phyloP scores from a whole-genome alignment of 495 filamentous ascomycete genomes.

The Aspergillus panamensis region DNA sequence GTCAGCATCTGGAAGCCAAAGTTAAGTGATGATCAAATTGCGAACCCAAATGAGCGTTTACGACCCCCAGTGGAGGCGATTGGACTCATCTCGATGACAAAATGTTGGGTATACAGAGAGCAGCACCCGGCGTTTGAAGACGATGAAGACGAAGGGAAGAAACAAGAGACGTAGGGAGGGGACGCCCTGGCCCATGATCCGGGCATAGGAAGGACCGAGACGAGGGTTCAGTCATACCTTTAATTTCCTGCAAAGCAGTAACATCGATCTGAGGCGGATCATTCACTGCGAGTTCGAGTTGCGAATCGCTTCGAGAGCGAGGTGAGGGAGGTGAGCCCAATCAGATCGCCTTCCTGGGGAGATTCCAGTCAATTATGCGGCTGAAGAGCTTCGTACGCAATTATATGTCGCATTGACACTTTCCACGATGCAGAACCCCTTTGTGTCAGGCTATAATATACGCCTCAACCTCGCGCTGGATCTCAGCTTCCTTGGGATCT shows the following conservation, averaged over 20 bases:
- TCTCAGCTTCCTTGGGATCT: neutral
- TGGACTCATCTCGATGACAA: neutral
- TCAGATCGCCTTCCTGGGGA: no score
- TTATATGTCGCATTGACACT: neutral
- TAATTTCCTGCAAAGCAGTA: neutral
- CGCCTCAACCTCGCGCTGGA: neutral
- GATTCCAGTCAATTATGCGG: neutral
- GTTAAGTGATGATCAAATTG: neutral
- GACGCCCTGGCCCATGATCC: neutral
- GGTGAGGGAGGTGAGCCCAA: no score
- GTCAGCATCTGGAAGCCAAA: neutral
- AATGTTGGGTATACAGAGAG: neutral
- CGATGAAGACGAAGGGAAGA: neutral
- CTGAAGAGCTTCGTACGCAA: neutral
- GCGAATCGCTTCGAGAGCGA: neutral
- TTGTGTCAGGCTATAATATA: neutral
- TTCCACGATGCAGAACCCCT: neutral
- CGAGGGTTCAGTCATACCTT: no score
- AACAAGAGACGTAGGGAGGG: neutral
- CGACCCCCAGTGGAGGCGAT: neutral
- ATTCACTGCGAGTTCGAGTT: neutral
- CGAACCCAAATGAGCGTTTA: slow-evolving; percentile 13
- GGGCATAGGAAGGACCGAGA: no score
- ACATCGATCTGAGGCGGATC: neutral
- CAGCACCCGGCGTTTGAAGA: neutral